phyloP scores from a whole-genome alignment of 805 yeast genomes.

The Ogataea neopini region DNA sequence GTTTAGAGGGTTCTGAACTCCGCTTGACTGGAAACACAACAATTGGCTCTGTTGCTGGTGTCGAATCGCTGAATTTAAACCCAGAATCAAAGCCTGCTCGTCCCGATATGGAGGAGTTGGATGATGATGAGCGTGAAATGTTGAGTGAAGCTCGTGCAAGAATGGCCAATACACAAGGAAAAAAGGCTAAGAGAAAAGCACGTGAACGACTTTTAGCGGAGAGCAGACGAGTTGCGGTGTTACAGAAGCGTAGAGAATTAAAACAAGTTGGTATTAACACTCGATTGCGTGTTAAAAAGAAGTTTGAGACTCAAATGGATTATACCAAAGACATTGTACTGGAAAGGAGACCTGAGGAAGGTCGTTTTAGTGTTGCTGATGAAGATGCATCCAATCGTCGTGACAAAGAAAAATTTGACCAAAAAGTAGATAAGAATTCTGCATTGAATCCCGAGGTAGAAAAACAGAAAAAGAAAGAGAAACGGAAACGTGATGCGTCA shows the following conservation, averaged over 20 bases:
- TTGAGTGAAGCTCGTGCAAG: conserved; percentile 92
- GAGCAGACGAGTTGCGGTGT: conserved; percentile 67
- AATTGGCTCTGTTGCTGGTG: conserved; percentile 18
- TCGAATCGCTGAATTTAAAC: conserved; percentile 63
- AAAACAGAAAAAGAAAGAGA: conserved; percentile 35
- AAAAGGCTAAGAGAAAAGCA: conserved; percentile 87
- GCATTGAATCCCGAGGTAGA: conserved; percentile 40
- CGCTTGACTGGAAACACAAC: conserved; percentile 25
- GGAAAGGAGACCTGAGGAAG: conserved; percentile 67
- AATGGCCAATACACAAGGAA: conserved; percentile 89
- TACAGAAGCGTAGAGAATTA: conserved; percentile 79
- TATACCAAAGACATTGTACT: conserved; percentile 83
- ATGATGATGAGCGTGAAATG: conserved; percentile 91
- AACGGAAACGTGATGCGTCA: conserved; percentile 28
- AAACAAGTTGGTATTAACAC: conserved; percentile 74
- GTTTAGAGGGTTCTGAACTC: conserved; percentile 32
- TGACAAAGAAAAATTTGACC: conserved; percentile 44
- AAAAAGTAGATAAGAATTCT: conserved; percentile 46
- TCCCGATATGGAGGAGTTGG: conserved; percentile 78
- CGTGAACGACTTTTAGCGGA: conserved; percentile 83
- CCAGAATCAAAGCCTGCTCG: conserved; percentile 80
- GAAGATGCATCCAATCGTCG: conserved; percentile 49
- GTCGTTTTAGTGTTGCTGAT: conserved; percentile 65
- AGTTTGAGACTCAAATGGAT: conserved; percentile 64
- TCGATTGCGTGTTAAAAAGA: conserved; percentile 50